These are phyloP conservation scores for Physcomitrellopsis africana DNA, from an alignment of 225 moss, liverwort and hornwort species.

Conservation along the genomic window DNA sequence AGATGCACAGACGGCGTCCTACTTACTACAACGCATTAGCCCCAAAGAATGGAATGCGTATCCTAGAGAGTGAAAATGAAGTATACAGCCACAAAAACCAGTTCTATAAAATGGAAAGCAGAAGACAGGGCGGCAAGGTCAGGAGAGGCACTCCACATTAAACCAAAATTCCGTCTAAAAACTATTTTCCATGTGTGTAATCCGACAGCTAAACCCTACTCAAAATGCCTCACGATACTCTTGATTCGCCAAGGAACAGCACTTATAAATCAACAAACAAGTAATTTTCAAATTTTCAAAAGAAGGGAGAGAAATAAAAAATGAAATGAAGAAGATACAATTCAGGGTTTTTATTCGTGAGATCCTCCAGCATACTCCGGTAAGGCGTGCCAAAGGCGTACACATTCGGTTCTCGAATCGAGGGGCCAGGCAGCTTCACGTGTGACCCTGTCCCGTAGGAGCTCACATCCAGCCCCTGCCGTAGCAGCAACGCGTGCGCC, in stretches of 20 bases:
- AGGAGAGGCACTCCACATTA: not conserved
- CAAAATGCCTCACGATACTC: not conserved
- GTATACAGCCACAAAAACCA: not conserved
- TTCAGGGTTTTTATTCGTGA: constrained; percentile 88
- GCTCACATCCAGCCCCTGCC: constrained; percentile 87
- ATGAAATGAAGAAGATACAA: constrained; percentile 57
- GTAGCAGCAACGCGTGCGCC: constrained; percentile 87
- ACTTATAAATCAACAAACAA: no score
- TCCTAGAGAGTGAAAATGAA: not conserved
- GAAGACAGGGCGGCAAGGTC: not conserved
- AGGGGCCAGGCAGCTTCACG: constrained; percentile 93
- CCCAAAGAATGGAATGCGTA: constrained; percentile 5
- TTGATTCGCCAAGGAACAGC: not conserved
- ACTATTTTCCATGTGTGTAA: not conserved
- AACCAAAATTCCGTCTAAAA: not conserved
- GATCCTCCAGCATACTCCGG: constrained; percentile 84
- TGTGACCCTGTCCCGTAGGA: constrained; percentile 94
- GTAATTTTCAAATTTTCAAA: no score
- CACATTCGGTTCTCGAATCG: constrained; percentile 85
- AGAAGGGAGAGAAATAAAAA: no score
- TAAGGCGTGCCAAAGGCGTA: constrained; percentile 96
- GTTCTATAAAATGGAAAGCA: not conserved
- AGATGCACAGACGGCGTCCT: no score
- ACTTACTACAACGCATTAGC: constrained; percentile 33
- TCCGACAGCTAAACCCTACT: constrained; percentile 3